A percentile compares a stretch with the other conserved stretches of the same genome.
Evolutionary conservation across 805 yeast genomes (phyloP).

Genomic region (Isabelozyma heimii): DNA sequence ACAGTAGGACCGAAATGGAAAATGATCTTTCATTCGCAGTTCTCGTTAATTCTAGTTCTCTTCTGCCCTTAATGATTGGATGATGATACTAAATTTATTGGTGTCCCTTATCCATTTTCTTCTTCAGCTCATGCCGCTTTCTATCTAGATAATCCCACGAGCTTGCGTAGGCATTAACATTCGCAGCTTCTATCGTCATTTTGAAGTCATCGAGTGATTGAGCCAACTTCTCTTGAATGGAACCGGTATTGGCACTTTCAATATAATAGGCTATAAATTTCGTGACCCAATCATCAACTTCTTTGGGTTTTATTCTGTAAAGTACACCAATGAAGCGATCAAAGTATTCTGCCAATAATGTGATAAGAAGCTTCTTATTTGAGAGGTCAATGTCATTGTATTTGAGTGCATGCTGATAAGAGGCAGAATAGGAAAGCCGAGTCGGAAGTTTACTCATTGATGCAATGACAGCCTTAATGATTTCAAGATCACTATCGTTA

Average conservation of each 20-base stretch:
- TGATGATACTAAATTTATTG: background rate
- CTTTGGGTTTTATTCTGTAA: constrained; percentile 1
- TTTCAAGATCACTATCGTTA: background rate
- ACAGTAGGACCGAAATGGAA: too few relatives aligned
- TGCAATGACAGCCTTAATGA: constrained; percentile 8
- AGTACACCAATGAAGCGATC: constrained; percentile 4
- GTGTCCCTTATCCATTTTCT: background rate
- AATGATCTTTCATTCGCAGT: too few relatives aligned
- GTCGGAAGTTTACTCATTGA: constrained; percentile 5
- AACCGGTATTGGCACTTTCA: background rate
- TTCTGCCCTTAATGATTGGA: too few relatives aligned
- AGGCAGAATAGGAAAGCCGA: background rate
- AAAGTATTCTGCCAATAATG: constrained; percentile 4
- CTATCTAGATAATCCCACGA: background rate
- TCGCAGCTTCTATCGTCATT: background rate
- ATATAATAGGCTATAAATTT: constrained; percentile 2
- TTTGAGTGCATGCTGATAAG: background rate
- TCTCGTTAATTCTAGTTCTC: too few relatives aligned
- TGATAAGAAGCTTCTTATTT: background rate
- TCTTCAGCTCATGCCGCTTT: background rate
- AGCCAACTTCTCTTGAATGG: background rate
- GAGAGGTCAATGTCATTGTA: background rate
- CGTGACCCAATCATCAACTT: constrained; percentile 1
- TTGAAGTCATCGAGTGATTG: background rate
- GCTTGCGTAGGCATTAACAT: background rate